A percentile compares a stretch with the other conserved stretches of the same genome.
Conservation (phyloP, 225 moss, liverwort and hornwort species). For the Pseudisothecium myosuroides region DNA sequence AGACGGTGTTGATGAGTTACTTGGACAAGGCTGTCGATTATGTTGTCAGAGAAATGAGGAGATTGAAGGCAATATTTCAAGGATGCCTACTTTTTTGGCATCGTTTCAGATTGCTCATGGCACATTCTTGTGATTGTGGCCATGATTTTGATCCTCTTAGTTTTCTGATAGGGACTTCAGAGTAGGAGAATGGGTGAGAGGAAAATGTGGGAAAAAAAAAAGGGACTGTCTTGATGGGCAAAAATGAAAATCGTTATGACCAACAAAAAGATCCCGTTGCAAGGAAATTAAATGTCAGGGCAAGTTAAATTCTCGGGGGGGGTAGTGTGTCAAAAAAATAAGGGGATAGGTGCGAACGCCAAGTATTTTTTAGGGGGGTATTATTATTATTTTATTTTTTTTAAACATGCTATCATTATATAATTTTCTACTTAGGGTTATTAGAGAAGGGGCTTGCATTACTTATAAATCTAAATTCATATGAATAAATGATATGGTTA, state of each 20-base stretch:
- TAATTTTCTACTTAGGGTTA: no score
- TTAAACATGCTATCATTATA: no score
- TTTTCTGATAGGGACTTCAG: not conserved
- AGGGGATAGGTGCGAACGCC: no score
- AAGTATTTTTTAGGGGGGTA: no score
- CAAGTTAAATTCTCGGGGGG: no score
- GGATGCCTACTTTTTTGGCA: not conserved
- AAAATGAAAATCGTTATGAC: not conserved
- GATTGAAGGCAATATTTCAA: not conserved
- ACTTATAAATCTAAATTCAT: no score
- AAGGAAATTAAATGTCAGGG: no score
- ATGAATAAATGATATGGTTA: no score
- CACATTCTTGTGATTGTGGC: not conserved
- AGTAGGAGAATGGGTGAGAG: not conserved
- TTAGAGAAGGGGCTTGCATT: no score
- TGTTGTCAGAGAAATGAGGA: not conserved
- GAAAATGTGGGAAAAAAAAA: not conserved
- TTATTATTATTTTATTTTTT: no score
- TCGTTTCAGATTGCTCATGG: not conserved
- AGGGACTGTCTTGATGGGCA: not conserved
- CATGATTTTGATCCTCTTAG: not conserved
- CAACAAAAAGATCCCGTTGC: no score
- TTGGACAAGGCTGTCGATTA: not conserved
- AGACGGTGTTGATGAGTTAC: not conserved
- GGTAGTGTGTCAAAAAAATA: no score